Conservation (phyloP, 768 basidiomycete species). For the Jaapia argillacea region DNA sequence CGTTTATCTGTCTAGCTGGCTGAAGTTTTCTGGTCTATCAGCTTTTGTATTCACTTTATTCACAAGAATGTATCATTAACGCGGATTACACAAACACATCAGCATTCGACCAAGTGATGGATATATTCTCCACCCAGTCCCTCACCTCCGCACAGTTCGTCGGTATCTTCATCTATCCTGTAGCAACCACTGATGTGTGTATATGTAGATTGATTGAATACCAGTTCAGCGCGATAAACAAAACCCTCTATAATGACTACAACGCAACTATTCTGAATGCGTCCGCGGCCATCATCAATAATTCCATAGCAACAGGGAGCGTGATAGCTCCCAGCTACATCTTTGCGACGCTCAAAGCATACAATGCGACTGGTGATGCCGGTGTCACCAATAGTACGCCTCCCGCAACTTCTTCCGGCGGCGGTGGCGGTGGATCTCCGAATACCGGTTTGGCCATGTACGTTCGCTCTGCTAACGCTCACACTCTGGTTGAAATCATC, state of each 20-base stretch:
- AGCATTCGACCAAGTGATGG: constrained; percentile 62
- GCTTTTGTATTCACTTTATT: constrained; percentile 72
- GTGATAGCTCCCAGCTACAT: constrained; percentile 49
- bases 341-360: constrained; percentile 57
- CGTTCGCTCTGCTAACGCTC: background rate
- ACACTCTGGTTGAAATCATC: background rate
- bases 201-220: constrained; percentile 36
- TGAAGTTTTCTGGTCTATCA: constrained; percentile 15
- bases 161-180: background rate
- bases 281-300: constrained; percentile 30
- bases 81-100: constrained; percentile 52
- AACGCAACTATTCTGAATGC: constrained; percentile 56
- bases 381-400: constrained; percentile 14
- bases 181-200: constrained; percentile 5
- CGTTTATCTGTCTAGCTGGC: background rate
- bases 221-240: constrained; percentile 46
- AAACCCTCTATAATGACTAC: constrained; percentile 41
- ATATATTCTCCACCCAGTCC: constrained; percentile 70
- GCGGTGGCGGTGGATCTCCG: background rate
- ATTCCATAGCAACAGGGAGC: constrained; percentile 30
- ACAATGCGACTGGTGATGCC: constrained; percentile 42
- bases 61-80: constrained; percentile 69
- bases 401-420: constrained; percentile 5
- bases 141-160: constrained; percentile 41
- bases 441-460: constrained; percentile 3